Conservation (phyloP, 306 rosid species). For the Neltuma alba region DNA sequence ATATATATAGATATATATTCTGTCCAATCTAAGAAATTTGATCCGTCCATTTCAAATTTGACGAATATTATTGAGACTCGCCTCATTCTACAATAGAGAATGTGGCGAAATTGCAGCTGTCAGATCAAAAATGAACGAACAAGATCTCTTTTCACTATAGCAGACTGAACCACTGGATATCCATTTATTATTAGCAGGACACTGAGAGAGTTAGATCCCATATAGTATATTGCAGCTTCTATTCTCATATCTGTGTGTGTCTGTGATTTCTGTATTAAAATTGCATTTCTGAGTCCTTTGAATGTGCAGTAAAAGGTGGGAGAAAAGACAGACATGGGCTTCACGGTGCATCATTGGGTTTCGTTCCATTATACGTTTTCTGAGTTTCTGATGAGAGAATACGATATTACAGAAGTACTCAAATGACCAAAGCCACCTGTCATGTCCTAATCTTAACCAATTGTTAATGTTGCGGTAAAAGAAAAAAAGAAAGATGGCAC, state of each 20-base stretch:
- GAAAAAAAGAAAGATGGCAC: background rate
- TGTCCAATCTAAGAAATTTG: too few relatives aligned
- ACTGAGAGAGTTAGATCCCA: constrained; percentile 42
- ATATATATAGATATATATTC: too few relatives aligned
- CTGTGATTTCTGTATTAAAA: background rate
- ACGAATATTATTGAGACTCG: background rate
- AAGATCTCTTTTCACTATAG: background rate
- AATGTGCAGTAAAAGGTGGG: constrained; percentile 14
- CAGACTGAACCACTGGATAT: background rate
- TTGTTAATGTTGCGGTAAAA: background rate
- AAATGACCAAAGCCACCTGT: background rate
- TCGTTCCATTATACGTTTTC: background rate
- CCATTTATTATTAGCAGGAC: constrained; percentile 42
- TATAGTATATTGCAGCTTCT: constrained; percentile 5
- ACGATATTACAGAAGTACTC: background rate
- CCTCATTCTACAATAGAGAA: background rate
- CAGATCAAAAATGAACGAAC: background rate
- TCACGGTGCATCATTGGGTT: constrained; percentile 27
- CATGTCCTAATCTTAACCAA: background rate
- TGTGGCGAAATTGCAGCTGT: background rate
- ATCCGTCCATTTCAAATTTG: background rate
- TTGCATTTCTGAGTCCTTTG: background rate
- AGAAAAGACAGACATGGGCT: background rate
- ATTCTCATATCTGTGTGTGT: background rate
- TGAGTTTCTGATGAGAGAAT: background rate